phyloP scores from a whole-genome alignment of 1,139 yeast genomes.

The Zygoascus hellenicus region DNA sequence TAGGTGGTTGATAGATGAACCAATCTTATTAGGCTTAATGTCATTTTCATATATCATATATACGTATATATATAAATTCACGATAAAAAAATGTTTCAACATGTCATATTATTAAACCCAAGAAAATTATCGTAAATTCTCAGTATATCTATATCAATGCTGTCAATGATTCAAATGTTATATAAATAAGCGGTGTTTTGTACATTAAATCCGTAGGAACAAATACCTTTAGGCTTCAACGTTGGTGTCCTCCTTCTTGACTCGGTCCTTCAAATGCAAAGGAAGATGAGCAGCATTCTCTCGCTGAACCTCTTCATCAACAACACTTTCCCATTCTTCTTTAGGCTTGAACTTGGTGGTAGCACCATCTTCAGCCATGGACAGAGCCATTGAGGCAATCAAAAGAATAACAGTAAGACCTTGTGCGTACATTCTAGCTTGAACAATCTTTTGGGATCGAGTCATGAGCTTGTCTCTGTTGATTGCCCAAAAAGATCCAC shows the following conservation, averaged over 20 bases:
- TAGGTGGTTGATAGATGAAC: too few relatives aligned
- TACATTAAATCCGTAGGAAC: too few relatives aligned
- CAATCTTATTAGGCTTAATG: too few relatives aligned
- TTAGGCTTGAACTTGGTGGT: conserved; percentile 18
- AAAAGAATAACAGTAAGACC: conserved; percentile 46
- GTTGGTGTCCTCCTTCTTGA: conserved; percentile 1
- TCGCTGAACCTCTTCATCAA: conserved; percentile 27
- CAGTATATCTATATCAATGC: background rate
- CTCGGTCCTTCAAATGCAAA: conserved; percentile 16
- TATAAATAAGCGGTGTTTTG: too few relatives aligned
- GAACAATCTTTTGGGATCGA: conserved; percentile 78
- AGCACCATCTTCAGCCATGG: conserved; percentile 32
- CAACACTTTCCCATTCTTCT: conserved; percentile 27
- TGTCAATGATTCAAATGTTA: background rate
- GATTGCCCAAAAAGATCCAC: conserved; percentile 73
- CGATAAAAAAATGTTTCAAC: too few relatives aligned
- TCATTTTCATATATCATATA: too few relatives aligned
- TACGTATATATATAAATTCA: too few relatives aligned
- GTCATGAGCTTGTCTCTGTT: conserved; percentile 75
- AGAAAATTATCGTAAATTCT: background rate
- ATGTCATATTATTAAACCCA: too few relatives aligned
- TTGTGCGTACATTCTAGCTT: conserved; percentile 94
- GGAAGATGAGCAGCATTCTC: conserved; percentile 22
- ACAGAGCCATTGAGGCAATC: conserved; percentile 31
- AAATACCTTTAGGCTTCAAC: too few relatives aligned